Conservation (phyloP, 2,329 filamentous ascomycete species). For the Fulvia fulva region DNA sequence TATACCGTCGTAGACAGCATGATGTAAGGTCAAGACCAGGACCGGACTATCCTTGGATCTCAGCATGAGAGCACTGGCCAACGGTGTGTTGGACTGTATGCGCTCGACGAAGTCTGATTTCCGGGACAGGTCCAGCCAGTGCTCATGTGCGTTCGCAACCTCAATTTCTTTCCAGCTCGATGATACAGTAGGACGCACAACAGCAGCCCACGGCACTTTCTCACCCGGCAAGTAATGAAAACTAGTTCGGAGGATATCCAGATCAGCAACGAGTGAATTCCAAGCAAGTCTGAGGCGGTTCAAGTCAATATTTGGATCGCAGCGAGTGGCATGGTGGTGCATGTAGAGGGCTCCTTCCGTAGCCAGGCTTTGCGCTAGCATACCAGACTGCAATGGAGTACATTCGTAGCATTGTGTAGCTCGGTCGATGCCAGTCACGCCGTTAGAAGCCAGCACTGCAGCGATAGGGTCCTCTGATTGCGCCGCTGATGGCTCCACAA, state of each 20-base stretch:
- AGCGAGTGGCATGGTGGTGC: slow-evolving; percentile 14
- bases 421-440: background rate
- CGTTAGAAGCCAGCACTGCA: background rate
- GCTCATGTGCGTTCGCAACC: background rate
- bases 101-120: slow-evolving; percentile 7
- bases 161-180: slow-evolving; percentile 1
- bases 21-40: slow-evolving; percentile 16
- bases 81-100: background rate
- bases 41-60: slow-evolving; percentile 1
- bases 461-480: background rate
- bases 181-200: slow-evolving; percentile 5
- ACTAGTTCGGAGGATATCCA: slow-evolving; percentile 14
- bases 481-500: background rate
- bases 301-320: slow-evolving; percentile 1
- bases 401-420: slow-evolving; percentile 7
- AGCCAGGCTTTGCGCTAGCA: slow-evolving; percentile 15
- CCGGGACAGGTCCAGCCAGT: slow-evolving; percentile 8
- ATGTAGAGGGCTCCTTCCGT: slow-evolving; percentile 13
- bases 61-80: slow-evolving; percentile 6
- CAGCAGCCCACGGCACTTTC: slow-evolving; percentile 11
- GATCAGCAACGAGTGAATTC: slow-evolving; percentile 1
- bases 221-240: slow-evolving; percentile 12
- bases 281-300: slow-evolving; percentile 10
- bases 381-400: slow-evolving; percentile 15
- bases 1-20: slow-evolving; percentile 20